Evolutionary conservation across 2,329 filamentous ascomycete species (phyloP).

Genomic region (Eutypella sp.): DNA sequence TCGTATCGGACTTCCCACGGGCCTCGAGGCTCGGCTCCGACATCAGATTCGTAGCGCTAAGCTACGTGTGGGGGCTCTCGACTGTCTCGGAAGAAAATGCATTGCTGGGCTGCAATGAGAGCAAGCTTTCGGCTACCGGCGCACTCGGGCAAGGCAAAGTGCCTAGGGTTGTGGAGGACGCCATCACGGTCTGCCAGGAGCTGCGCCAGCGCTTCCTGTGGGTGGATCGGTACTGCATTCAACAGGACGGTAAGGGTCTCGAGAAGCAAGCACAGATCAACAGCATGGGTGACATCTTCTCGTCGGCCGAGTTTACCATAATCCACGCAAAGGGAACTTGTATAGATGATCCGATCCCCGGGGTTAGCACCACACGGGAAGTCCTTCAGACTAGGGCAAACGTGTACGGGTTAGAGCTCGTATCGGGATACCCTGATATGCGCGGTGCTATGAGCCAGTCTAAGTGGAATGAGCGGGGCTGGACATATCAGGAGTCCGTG

Average conservation of each 20-base stretch:
- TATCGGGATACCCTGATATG: neutral
- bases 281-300: neutral
- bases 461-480: neutral
- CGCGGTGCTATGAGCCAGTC: neutral
- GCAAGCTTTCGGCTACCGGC: neutral
- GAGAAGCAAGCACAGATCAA: neutral
- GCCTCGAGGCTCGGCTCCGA: neutral
- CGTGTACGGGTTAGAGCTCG: neutral
- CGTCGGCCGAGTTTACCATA: neutral
- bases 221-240: neutral
- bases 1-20: neutral
- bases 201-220: neutral
- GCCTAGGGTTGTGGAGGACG: neutral
- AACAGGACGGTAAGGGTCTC: neutral
- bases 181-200: neutral
- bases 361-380: neutral
- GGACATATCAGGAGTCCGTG: neutral
- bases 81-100: neutral
- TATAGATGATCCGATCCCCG: neutral
- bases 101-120: neutral
- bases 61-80: neutral
- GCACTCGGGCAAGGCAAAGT: neutral
- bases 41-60: neutral
- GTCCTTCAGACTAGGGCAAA: neutral
- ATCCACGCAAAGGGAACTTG: neutral